phyloP scores from a whole-genome alignment of 1,284 basidiomycete genomes.

The Schizophyllum amplum region DNA sequence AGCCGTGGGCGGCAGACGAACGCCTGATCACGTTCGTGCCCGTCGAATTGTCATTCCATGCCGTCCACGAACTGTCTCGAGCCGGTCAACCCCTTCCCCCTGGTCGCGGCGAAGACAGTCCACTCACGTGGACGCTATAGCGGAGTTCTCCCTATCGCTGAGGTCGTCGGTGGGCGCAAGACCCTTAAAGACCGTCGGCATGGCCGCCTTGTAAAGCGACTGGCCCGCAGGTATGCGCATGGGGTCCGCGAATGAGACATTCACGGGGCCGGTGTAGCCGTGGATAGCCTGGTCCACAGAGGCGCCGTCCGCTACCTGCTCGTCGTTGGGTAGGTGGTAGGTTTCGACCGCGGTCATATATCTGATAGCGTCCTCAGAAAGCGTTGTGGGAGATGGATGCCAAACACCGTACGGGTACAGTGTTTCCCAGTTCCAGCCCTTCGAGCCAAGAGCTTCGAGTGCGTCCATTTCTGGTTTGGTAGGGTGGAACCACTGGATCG shows the following conservation, averaged over 20 bases:
- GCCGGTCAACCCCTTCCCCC: too few relatives aligned
- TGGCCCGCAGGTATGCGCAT: conserved; percentile 17
- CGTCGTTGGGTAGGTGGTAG: conserved; percentile 11
- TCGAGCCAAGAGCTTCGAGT: conserved; percentile 13
- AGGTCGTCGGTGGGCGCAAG: conserved; percentile 13
- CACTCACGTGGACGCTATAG: conserved; percentile 1
- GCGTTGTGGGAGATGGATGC: background rate
- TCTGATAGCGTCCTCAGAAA: background rate
- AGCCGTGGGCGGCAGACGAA: conserved; percentile 30
- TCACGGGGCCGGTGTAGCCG: conserved; percentile 15
- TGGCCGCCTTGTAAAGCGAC: conserved; percentile 16
- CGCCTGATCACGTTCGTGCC: conserved; percentile 15
- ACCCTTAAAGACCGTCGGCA: conserved; percentile 12
- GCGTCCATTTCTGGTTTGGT: conserved; percentile 13
- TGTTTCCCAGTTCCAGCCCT: conserved; percentile 12
- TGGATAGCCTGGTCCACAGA: conserved; percentile 11
- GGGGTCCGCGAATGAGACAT: conserved; percentile 17
- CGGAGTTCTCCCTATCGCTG: conserved; percentile 12
- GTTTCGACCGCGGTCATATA: conserved; percentile 13
- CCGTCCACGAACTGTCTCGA: conserved; percentile 18
- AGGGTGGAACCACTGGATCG: conserved; percentile 1
- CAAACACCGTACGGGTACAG: conserved; percentile 2
- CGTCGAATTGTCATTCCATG: conserved; percentile 15
- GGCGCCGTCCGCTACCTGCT: conserved; percentile 16
- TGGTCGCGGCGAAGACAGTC: too few relatives aligned